These are phyloP conservation scores for peach (Prunus persica) DNA, from an alignment of 306 rosid species.

Conservation along the genomic window Prunus_persica_NCBIv2 NC_034009.1:46577501-46578000, in stretches of 20 bases:
- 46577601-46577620: constrained; percentile 47
- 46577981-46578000: background rate
- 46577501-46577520: constrained; percentile 71
- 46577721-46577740: background rate
- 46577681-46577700: background rate
- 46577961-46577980: background rate
- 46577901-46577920: background rate
- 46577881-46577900: background rate
- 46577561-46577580: constrained; percentile 75
- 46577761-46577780: background rate
- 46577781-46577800: background rate
- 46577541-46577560: constrained; percentile 35
- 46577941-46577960: background rate
- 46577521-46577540: constrained; percentile 83
- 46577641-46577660: constrained; percentile 51
- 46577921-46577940: background rate
- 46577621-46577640: constrained; percentile 53
- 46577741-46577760: background rate
- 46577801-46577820: background rate
- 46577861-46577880: background rate
- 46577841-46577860: background rate
- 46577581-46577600: constrained; percentile 64
- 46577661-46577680: background rate
- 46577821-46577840: background rate
- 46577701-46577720: background rate